Evolutionary conservation across 352 stramenopile genomes (phyloP).

Genomic region (Phytophthora gonapodyides): DNA sequence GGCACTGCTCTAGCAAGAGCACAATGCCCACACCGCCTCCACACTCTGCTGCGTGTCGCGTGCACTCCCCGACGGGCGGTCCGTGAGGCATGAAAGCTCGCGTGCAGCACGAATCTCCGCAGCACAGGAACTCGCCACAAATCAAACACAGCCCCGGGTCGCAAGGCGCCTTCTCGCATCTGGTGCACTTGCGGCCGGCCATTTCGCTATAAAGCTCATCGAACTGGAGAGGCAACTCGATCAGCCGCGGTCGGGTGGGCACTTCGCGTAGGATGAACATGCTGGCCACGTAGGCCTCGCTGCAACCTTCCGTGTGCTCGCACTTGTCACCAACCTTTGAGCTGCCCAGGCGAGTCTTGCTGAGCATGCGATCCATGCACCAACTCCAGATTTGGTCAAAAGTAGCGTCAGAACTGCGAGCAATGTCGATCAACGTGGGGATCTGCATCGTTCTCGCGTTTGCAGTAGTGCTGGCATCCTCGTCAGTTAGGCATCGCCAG

Average conservation of each 20-base stretch:
- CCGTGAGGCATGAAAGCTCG: slow-evolving; percentile 76
- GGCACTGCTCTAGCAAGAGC: slow-evolving; percentile 85
- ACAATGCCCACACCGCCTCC: slow-evolving; percentile 85
- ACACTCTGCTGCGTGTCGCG: slow-evolving; percentile 82
- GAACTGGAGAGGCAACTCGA: slow-evolving; percentile 85
- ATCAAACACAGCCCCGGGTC: slow-evolving; percentile 85
- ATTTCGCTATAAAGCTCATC: slow-evolving; percentile 86
- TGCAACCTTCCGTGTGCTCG: slow-evolving; percentile 85
- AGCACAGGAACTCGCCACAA: slow-evolving; percentile 85
- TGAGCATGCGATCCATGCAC: slow-evolving; percentile 85
- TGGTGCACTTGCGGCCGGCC: slow-evolving; percentile 66
- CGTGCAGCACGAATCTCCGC: slow-evolving; percentile 84
- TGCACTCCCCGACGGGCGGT: slow-evolving; percentile 83
- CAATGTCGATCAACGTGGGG: slow-evolving; percentile 61
- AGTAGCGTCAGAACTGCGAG: slow-evolving; percentile 50
- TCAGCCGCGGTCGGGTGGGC: slow-evolving; percentile 56
- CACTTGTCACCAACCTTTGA: slow-evolving; percentile 79
- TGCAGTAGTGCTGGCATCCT: slow-evolving; percentile 27
- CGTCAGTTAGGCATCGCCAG: slow-evolving; percentile 64
- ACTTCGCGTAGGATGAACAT: slow-evolving; percentile 89
- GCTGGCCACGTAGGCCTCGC: slow-evolving; percentile 85
- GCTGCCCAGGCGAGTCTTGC: slow-evolving; percentile 71
- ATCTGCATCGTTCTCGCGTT: slow-evolving; percentile 36
- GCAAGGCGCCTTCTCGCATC: slow-evolving; percentile 67
- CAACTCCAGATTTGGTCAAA: slow-evolving; percentile 85